These are phyloP conservation scores for Penicillium samsonianum DNA, from an alignment of 495 filamentous ascomycete genomes.

Conservation along the genomic window DNA sequence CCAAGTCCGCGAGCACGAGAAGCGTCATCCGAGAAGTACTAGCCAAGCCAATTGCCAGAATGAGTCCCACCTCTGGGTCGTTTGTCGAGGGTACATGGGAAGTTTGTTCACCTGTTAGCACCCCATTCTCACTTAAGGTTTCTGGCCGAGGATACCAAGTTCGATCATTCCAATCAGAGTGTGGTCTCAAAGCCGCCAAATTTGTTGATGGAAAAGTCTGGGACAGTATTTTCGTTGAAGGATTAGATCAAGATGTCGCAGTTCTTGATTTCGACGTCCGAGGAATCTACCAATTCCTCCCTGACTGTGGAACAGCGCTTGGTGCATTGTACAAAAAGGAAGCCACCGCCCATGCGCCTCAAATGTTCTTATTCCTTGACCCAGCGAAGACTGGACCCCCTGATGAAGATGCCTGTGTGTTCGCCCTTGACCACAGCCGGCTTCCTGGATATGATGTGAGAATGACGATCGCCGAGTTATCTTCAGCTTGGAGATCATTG, in stretches of 20 bases:
- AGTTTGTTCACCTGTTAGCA: slow-evolving; percentile 46
- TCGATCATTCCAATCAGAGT: slow-evolving; percentile 30
- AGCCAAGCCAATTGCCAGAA: slow-evolving; percentile 56
- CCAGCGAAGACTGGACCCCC: slow-evolving; percentile 47
- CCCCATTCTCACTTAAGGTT: slow-evolving; percentile 20
- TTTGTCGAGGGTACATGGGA: slow-evolving; percentile 55
- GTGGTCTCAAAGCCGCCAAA: slow-evolving; percentile 41
- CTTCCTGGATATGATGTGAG: slow-evolving; percentile 58
- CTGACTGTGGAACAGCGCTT: slow-evolving; percentile 67
- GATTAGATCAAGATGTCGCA: slow-evolving; percentile 28
- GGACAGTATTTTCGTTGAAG: slow-evolving; percentile 37
- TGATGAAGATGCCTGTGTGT: slow-evolving; percentile 62
- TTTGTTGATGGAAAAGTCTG: slow-evolving; percentile 43
- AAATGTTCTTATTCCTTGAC: slow-evolving; percentile 69
- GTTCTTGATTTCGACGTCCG: slow-evolving; percentile 46
- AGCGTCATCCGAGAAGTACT: slow-evolving; percentile 49
- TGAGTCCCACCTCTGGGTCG: slow-evolving; percentile 33
- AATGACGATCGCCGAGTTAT: slow-evolving; percentile 44
- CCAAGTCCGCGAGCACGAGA: slow-evolving; percentile 33
- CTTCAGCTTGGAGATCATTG: slow-evolving; percentile 36
- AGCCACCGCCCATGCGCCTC: slow-evolving; percentile 16
- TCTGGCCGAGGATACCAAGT: slow-evolving; percentile 27
- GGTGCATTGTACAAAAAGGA: slow-evolving; percentile 55
- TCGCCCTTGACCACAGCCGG: slow-evolving; percentile 54
- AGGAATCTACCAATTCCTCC: slow-evolving; percentile 58